A percentile compares a stretch with the other conserved stretches of the same genome.
Conservation (phyloP, 2,329 filamentous ascomycete genomes). For the Lecanicillium sp. region DNA sequence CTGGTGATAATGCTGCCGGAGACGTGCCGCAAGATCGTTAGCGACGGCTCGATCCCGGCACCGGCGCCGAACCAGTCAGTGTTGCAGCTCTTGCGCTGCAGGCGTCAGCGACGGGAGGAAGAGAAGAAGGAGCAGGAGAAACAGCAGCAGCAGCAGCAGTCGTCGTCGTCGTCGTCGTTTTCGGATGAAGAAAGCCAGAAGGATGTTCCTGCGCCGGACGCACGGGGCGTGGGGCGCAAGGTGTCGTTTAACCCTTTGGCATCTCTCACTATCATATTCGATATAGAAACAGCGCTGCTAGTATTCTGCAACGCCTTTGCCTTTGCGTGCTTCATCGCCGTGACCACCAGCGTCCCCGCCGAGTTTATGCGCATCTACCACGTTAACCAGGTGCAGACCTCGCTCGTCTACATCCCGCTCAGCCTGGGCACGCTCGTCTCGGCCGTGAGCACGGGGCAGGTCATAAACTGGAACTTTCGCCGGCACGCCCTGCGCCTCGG, state of each 20-base stretch:
- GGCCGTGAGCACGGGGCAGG: slow-evolving; percentile 30
- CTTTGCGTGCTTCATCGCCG: background rate
- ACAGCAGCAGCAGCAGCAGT: too few species aligned
- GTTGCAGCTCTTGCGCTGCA: background rate
- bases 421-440: background rate
- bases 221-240: background rate
- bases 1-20: background rate
- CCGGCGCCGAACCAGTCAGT: background rate
- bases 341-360: background rate
- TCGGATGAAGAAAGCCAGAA: background rate
- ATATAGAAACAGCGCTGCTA: background rate
- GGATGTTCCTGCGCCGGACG: background rate
- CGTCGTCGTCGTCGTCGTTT: too few species aligned
- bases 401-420: background rate
- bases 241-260: background rate
- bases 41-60: slow-evolving; percentile 15
- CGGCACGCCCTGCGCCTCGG: slow-evolving; percentile 46
- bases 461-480: slow-evolving; percentile 59
- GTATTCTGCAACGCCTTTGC: background rate
- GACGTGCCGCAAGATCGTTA: slow-evolving; percentile 14
- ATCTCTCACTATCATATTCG: background rate
- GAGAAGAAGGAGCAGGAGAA: background rate
- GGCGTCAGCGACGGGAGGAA: background rate
- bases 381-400: background rate
- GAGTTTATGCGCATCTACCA: background rate